Evolutionary conservation across 179 eudicot genomes (phyloP), one percentile per base, ranked within the genome.

Genomic region (Heliamphora pulchella): DNA sequence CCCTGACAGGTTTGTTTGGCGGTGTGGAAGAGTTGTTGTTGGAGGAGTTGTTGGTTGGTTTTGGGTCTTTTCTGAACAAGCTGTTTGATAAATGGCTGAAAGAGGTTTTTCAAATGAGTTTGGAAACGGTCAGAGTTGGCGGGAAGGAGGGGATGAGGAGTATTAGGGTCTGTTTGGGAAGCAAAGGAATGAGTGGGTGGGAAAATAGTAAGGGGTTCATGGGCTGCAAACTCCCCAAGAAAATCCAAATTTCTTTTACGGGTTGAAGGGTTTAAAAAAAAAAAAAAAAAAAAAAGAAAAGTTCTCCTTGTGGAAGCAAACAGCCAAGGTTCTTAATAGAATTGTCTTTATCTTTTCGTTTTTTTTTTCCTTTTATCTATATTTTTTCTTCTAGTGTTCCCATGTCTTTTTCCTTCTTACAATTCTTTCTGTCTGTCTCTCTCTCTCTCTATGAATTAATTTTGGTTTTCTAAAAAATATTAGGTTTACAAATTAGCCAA

Each of bases 1-100:
- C 31, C 31, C 22, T 18, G n/a, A 31, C 17, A 64, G 39, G 77
- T 3, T 55, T 22, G 1, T 85, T 87, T 18, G 55, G 54, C 31
- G 31, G 31, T 13, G 86, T 85, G 8, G 89, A 89, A 55, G 84
- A 85, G 76, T 66, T 2, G 58, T 68, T 88, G 71, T 79, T 88
- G 55, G 86, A 85, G 74, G 84, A 86, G 76, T 43, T 85, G 17
- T 78, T 73, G 43, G 48, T 20, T 46, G 81, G 87, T 14, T 79
- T 69, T 65, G 91, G 87, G 46, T 58, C 71, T 77, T 81, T 85
- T 57, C 80, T 85, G 43, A 66, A 85, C 55, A 75, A 79, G 72
- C 82, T 80, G 83, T 85, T 88, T 70, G 88, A 86, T 5, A 78
- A 87, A 76, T 88, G 91, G 91, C 80, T 86, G 58, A 85, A 85